Percentiles rank a stretch among this genome's conserved stretches.
These are phyloP conservation scores for Lepidium sativum DNA, from an alignment of 345 rosid species.

Conservation along the genomic window DNA sequence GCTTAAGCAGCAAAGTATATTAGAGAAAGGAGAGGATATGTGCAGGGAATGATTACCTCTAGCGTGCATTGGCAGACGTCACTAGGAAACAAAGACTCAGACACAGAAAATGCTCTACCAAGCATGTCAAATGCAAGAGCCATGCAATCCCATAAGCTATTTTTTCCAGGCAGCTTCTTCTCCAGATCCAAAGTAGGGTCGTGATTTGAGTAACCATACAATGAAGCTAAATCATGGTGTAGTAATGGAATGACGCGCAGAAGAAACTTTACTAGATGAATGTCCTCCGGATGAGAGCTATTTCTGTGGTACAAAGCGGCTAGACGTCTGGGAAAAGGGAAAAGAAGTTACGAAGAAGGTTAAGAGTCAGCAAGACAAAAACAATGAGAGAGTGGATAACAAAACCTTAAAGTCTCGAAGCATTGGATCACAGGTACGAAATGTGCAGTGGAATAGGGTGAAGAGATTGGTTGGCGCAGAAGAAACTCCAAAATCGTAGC, in stretches of 20 bases:
- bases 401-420: conserved; percentile 64
- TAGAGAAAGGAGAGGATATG: conserved; percentile 10
- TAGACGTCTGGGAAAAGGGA: conserved; percentile 37
- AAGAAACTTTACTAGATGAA: conserved; percentile 59
- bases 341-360: background rate
- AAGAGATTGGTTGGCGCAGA: conserved; percentile 31
- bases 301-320: conserved; percentile 32
- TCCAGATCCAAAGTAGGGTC: conserved; percentile 32
- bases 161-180: conserved; percentile 29
- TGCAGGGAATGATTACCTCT: conserved; percentile 37
- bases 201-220: conserved; percentile 28
- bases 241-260: conserved; percentile 36
- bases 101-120: conserved; percentile 48
- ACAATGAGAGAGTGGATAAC: background rate
- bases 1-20: conserved; percentile 5
- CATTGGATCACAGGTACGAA: conserved; percentile 45
- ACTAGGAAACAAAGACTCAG: conserved; percentile 45
- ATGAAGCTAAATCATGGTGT: conserved; percentile 32
- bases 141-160: conserved; percentile 57
- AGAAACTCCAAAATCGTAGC: conserved; percentile 42
- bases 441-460: conserved; percentile 25
- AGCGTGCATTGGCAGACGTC: conserved; percentile 57
- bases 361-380: background rate
- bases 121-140: conserved; percentile 54
- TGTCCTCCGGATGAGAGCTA: conserved; percentile 36